Base-by-base conservation (phyloP, 345 rosid species). In the Eucalyptus paniculata region DNA sequence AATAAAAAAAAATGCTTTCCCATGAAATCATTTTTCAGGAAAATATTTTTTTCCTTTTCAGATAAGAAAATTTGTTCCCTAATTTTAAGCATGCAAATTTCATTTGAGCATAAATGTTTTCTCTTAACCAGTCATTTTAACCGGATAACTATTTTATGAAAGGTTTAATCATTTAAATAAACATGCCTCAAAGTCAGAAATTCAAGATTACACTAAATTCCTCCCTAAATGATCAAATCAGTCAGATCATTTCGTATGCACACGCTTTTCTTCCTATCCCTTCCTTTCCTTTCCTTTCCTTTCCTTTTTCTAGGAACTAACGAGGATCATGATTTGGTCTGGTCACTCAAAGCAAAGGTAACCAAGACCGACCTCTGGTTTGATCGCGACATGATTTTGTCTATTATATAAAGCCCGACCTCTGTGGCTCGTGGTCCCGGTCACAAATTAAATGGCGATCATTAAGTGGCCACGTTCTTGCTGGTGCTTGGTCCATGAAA, bases 91-190 rank as follows among this genome's bases (percentile, higher is more conserved):
- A 65, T 65, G 9, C 10, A 7, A 30, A 15, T 65, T 65, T 65
- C 34, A 14, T 62, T 65, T n/a, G 1, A n/a, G 5, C 12, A 0
- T 1, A 4, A n/a, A 65, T 65, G 0, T 4, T 65, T 65, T 65
- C 9, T n/a, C 0, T n/a, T 65, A n/a, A n/a, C 11, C n/a, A 3
- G 2, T 65, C 3, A 65, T 30, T 30, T n/a, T n/a, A 4, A 65
- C 37, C 0, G 6, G 77, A 65, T 6, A 65, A 65, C 21, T 65
- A 65, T n/a, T 65, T 65, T 17, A 8, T 6, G 2, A 65, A 65
- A n/a, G 4, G 0, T 1, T n/a, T 4, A 15, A 2, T n/a, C 17
- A 16, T 18, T n/a, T 9, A 65, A 30, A n/a, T n/a, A 16, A 8
- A 65, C 37, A n/a, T 1, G 10, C 3, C 37, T 17, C 1, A 62